Evolutionary conservation across 2,329 filamentous ascomycete genomes (phyloP).

Genomic region (Pestalotiopsis sp.): DNA sequence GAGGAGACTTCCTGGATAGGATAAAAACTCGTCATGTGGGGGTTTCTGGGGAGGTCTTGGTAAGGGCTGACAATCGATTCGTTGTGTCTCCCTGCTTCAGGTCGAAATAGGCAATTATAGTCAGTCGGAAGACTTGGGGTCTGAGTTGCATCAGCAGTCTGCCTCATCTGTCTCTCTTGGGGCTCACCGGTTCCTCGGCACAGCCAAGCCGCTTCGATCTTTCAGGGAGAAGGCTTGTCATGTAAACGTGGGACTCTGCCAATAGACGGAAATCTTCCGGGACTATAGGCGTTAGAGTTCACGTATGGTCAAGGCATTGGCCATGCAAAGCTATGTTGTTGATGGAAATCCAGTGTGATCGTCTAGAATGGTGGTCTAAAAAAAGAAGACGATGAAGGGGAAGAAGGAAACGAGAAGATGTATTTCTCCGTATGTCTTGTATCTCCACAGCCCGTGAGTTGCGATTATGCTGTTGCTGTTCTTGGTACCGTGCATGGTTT

Average conservation of each 20-base stretch:
- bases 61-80: neutral
- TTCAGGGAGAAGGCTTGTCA: neutral
- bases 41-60: neutral
- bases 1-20: neutral
- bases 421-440: too few relatives aligned
- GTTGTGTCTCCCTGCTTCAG: neutral
- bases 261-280: neutral
- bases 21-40: neutral
- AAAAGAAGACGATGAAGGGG: too few relatives aligned
- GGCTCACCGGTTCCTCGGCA: neutral
- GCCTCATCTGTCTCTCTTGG: neutral
- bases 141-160: neutral
- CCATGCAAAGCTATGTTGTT: neutral
- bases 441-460: too few relatives aligned
- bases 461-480: too few relatives aligned
- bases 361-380: too few relatives aligned
- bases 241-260: neutral
- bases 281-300: neutral
- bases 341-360: neutral
- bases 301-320: neutral
- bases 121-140: neutral
- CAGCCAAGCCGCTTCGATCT: neutral
- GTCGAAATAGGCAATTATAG: neutral
- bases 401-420: too few relatives aligned
- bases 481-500: too few relatives aligned